phyloP scores from a whole-genome alignment of 352 stramenopile genomes.

The Pythium biforme region DNA sequence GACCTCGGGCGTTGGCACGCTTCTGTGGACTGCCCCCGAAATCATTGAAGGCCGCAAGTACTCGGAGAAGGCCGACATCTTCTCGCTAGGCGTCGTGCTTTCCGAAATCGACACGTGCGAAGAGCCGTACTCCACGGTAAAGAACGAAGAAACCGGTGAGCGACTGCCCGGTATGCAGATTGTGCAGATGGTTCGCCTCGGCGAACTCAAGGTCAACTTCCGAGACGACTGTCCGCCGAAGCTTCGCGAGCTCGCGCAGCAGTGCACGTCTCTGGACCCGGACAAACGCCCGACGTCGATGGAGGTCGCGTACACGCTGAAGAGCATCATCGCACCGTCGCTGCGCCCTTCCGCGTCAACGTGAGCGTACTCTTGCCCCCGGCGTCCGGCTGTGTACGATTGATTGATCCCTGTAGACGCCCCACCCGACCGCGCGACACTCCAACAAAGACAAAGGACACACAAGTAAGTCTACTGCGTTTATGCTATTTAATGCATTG shows the following conservation, averaged over 20 bases:
- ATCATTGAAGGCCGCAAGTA: slow-evolving; percentile 87
- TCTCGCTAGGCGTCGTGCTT: slow-evolving; percentile 83
- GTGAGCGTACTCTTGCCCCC: too few species aligned
- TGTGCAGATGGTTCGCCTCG: slow-evolving; percentile 55
- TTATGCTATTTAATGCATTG: slow-evolving; percentile 10
- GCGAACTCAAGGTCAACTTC: slow-evolving; percentile 50
- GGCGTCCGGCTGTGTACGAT: not conserved
- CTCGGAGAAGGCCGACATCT: slow-evolving; percentile 87
- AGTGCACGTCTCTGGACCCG: slow-evolving; percentile 67
- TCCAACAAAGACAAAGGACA: not conserved
- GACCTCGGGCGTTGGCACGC: slow-evolving; percentile 75
- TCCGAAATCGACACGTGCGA: slow-evolving; percentile 77
- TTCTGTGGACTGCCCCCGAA: slow-evolving; percentile 86
- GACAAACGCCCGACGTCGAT: slow-evolving; percentile 61
- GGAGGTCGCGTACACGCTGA: slow-evolving; percentile 71
- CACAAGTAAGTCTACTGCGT: not conserved
- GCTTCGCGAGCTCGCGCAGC: slow-evolving; percentile 47
- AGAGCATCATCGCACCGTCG: slow-evolving; percentile 64
- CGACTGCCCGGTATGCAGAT: slow-evolving; percentile 70
- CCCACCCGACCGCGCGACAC: too few species aligned
- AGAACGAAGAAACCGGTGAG: slow-evolving; percentile 39
- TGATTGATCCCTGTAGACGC: not conserved
- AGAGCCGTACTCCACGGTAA: slow-evolving; percentile 53
- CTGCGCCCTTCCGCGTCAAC: slow-evolving; percentile 20
- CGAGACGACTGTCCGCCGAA: slow-evolving; percentile 57